Evolutionary conservation across 169 alveolate species (phyloP).

Genomic region (Plasmodium sp.): DNA sequence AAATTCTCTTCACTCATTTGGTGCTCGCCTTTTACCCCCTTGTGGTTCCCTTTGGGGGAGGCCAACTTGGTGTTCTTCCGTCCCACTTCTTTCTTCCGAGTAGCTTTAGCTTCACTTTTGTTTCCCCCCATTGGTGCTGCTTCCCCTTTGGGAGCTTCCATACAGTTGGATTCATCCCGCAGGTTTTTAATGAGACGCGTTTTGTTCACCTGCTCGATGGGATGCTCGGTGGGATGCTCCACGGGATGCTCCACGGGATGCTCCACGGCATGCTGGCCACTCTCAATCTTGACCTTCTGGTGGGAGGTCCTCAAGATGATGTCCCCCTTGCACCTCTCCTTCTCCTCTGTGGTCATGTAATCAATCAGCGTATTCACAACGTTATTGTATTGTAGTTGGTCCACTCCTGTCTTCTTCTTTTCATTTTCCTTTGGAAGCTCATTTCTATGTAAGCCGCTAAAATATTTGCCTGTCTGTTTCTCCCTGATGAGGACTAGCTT

Average conservation of each 20-base stretch:
- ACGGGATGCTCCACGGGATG: too few species aligned
- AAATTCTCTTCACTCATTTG: constrained; percentile 37
- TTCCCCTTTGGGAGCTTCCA: background rate
- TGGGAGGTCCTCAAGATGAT: constrained; percentile 9
- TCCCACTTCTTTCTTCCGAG: background rate
- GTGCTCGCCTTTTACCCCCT: background rate
- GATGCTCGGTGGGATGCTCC: too few species aligned
- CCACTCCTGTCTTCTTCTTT: constrained; percentile 40
- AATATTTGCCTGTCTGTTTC: constrained; percentile 45
- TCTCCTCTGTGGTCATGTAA: constrained; percentile 34
- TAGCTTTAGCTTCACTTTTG: background rate
- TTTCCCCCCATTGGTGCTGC: background rate
- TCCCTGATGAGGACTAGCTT: constrained; percentile 33
- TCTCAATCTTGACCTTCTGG: constrained; percentile 29
- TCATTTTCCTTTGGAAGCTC: constrained; percentile 1
- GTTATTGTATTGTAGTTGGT: constrained; percentile 9
- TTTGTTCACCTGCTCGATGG: background rate
- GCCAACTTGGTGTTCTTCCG: background rate
- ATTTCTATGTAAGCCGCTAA: constrained; percentile 35
- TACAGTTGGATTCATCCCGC: background rate
- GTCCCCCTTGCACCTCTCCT: background rate
- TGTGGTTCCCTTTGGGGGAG: background rate
- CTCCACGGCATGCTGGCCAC: background rate
- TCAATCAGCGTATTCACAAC: constrained; percentile 35
- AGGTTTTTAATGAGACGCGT: constrained; percentile 12